Percentiles rank a stretch among this genome's conserved stretches.
These are phyloP conservation scores for Phylloporus rhodoxanthus DNA, from an alignment of 768 basidiomycete genomes.

Conservation along the genomic window DNA sequence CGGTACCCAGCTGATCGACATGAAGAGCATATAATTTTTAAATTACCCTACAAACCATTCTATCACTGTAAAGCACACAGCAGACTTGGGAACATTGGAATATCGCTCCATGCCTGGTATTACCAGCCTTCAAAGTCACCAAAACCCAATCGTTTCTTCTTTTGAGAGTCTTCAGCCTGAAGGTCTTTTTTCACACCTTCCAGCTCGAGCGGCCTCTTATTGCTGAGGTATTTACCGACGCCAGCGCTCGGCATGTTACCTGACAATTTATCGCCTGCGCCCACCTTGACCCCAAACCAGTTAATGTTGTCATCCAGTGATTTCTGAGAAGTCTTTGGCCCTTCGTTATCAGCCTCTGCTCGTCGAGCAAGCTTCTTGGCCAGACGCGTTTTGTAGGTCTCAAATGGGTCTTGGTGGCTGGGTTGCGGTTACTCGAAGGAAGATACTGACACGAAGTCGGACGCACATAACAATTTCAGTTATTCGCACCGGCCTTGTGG, in stretches of 20 bases:
- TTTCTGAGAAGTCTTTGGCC: conserved; percentile 37
- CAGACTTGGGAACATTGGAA: not conserved
- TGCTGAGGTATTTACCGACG: conserved; percentile 75
- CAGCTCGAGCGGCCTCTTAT: conserved; percentile 41
- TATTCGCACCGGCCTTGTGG: conserved; percentile 79
- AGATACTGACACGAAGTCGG: not conserved
- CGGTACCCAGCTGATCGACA: conserved; percentile 20
- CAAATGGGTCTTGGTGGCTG: conserved; percentile 93
- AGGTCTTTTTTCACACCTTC: conserved; percentile 17
- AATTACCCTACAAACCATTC: conserved; percentile 7
- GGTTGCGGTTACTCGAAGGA: conserved; percentile 5
- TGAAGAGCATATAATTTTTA: not conserved
- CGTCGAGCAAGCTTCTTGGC: conserved; percentile 63
- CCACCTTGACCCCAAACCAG: conserved; percentile 88
- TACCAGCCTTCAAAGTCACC: conserved; percentile 88
- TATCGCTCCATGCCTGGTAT: not conserved
- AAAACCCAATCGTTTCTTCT: conserved; percentile 82
- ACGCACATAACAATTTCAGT: conserved; percentile 82
- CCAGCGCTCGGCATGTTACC: conserved; percentile 33
- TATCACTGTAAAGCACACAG: conserved; percentile 10
- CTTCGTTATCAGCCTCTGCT: conserved; percentile 27
- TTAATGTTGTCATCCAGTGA: conserved; percentile 66
- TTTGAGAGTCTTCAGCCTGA: conserved; percentile 50
- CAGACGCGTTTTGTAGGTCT: conserved; percentile 81
- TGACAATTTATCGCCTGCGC: conserved; percentile 35